Conservation (phyloP, 495 filamentous ascomycete species). For the Trichoderma reesei region DNA sequence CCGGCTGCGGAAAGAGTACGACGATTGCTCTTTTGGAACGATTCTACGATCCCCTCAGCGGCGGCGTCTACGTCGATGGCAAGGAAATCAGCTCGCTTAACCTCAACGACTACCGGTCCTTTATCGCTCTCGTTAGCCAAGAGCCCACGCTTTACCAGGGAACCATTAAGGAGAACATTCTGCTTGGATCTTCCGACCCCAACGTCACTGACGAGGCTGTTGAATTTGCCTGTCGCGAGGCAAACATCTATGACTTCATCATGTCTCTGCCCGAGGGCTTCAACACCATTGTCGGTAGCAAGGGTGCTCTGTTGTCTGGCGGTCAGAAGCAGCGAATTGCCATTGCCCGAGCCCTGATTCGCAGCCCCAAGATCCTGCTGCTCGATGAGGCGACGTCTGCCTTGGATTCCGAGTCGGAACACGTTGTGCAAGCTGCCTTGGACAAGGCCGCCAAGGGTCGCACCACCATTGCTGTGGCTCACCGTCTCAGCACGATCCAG, state of each 20-base stretch:
- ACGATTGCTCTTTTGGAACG: conserved; percentile 55
- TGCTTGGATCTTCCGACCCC: conserved; percentile 38
- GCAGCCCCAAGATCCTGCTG: conserved; percentile 61
- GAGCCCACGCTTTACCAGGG: conserved; percentile 54
- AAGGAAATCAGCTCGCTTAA: conserved; percentile 34
- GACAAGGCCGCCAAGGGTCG: conserved; percentile 51
- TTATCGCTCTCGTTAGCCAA: conserved; percentile 49
- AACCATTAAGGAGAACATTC: conserved; percentile 49
- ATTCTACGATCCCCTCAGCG: conserved; percentile 45
- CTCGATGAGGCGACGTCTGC: conserved; percentile 75
- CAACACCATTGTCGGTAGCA: conserved; percentile 52
- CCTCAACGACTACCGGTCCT: conserved; percentile 43
- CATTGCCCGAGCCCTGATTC: conserved; percentile 64
- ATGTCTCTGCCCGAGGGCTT: conserved; percentile 48
- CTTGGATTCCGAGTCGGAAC: conserved; percentile 67
- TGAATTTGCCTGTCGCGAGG: conserved; percentile 41
- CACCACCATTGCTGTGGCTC: conserved; percentile 71
- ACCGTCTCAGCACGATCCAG: conserved; percentile 48
- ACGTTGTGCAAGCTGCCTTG: conserved; percentile 60
- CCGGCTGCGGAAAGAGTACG: conserved; percentile 66
- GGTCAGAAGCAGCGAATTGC: conserved; percentile 81
- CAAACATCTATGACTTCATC: conserved; percentile 51
- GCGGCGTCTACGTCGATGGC: conserved; percentile 41
- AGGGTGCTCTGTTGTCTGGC: conserved; percentile 59
- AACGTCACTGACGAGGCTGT: conserved; percentile 31